Base-by-base conservation (phyloP, 1,139 yeast genomes). In the Hansenula sp. region DNA sequence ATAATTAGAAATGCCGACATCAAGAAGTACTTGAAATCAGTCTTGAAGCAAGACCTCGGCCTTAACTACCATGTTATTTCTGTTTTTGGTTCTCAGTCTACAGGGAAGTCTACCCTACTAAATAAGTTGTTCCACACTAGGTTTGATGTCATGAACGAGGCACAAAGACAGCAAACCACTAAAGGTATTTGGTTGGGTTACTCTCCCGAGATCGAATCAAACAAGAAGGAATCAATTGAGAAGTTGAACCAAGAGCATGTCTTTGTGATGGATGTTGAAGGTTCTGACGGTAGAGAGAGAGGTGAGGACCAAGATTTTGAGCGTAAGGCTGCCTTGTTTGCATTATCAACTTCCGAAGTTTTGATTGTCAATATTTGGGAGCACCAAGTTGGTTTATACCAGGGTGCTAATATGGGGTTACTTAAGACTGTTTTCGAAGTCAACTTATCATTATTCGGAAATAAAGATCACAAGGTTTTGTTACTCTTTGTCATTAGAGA, bases 291-390 rank as follows among this genome's bases (percentile, higher is more conserved):
- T 39, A 77, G 97, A 51, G 99, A 93, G 66, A 77, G 98, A 47
- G 99, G 99, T 15, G 99, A 93, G 57, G 99, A 93, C 63, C 98
- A 93, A 64, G 99, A 93, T 63, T 93, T 93, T 65, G 99, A 93
- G 65, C 77, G 99, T 47, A 93, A 93, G 60, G 91, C 97, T 2
- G 98, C 99, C 0, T 69, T 94, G 41, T 93, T 93, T 72, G 98
- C 99, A 0, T 70, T 93, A 49, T 81, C 98, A 8, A 91, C 97
- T 0, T 82, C 95, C 16, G 99, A 93, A 60, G 82, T 91, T 3
- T 73, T 93, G 57, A 90, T 93, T 49, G 84, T 93, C 43, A 93
- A 93, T 64, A 81, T 93, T 62, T 93, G 99, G 98, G 99, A 93
- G 63, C 87, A 89, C 54, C 99, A 93, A 63, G 91, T 93, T 44